phyloP scores from a whole-genome alignment of 2,329 filamentous ascomycete species.

The Onygenales sp. region DNA sequence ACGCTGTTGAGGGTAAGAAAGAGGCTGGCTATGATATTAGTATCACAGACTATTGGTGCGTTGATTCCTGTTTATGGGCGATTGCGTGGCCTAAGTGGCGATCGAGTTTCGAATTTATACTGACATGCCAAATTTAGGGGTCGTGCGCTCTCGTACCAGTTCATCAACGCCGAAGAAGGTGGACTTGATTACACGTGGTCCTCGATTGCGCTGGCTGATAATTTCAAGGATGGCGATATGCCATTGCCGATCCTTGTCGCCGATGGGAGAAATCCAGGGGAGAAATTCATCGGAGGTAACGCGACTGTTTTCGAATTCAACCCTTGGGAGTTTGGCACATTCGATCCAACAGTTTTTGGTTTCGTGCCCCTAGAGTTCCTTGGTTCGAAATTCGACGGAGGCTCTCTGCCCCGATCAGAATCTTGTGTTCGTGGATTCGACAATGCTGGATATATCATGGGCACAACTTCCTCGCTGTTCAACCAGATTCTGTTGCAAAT shows the following conservation, averaged over 20 bases:
- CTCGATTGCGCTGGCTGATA: constrained; percentile 55
- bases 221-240: constrained; percentile 54
- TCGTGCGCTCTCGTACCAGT: constrained; percentile 74
- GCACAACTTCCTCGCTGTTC: constrained; percentile 76
- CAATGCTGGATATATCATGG: constrained; percentile 74
- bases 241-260: constrained; percentile 68
- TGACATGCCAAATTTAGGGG: constrained; percentile 34
- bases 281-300: constrained; percentile 56
- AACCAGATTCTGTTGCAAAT: constrained; percentile 65
- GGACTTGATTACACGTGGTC: constrained; percentile 74
- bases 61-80: not conserved
- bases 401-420: constrained; percentile 45
- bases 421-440: constrained; percentile 71
- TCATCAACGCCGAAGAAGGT: constrained; percentile 66
- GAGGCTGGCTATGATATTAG: constrained; percentile 58
- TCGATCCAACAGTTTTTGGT: constrained; percentile 61
- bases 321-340: constrained; percentile 70
- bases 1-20: constrained; percentile 51
- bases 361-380: constrained; percentile 64
- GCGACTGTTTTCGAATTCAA: constrained; percentile 70
- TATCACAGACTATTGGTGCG: constrained; percentile 74
- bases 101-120: not conserved
- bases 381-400: constrained; percentile 61
- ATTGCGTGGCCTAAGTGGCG: not conserved
- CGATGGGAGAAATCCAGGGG: constrained; percentile 55